phyloP scores from a whole-genome alignment of 495 filamentous ascomycete species.

The Lentithecium fluviatile region DNA sequence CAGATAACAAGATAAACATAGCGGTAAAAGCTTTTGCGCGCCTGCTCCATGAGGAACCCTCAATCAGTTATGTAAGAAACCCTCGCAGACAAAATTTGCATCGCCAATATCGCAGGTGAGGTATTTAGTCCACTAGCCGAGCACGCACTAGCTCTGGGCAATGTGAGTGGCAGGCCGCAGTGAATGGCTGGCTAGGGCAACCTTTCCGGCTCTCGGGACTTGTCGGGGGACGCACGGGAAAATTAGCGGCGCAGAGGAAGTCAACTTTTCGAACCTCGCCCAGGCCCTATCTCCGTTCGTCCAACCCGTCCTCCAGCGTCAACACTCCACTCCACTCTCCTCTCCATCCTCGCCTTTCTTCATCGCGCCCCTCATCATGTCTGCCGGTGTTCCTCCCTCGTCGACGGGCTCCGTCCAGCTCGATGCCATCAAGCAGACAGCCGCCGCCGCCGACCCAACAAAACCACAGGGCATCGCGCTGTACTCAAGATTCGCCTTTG shows the following conservation, averaged over 20 bases:
- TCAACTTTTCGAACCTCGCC: no score
- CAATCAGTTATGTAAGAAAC: no score
- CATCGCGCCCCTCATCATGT: conserved; percentile 20
- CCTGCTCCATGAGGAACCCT: no score
- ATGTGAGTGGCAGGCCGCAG: conserved; percentile 2
- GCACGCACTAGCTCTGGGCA: conserved; percentile 6
- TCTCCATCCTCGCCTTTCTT: conserved; percentile 2
- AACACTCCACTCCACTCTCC: conserved; percentile 6
- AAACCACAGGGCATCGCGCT: conserved; percentile 45
- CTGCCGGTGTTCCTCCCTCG: conserved; percentile 34
- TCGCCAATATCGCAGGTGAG: no score
- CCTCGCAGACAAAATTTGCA: no score
- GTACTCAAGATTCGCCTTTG: conserved; percentile 78
- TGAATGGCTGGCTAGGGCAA: no score
- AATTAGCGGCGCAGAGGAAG: conserved; percentile 10
- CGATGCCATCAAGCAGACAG: conserved; percentile 42
- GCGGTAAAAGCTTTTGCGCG: no score
- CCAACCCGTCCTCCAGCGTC: no score
- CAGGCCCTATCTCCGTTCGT: no score
- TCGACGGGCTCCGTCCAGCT: conserved; percentile 45
- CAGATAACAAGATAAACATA: no score
- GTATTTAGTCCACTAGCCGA: neutral
- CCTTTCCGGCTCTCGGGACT: no score
- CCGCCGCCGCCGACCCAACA: conserved; percentile 36
- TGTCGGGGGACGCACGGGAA: neutral